A percentile compares a stretch with the other conserved stretches of the same genome.
Conservation (phyloP, 2,329 filamentous ascomycete species). For the Fusarium heterosporum region DNA sequence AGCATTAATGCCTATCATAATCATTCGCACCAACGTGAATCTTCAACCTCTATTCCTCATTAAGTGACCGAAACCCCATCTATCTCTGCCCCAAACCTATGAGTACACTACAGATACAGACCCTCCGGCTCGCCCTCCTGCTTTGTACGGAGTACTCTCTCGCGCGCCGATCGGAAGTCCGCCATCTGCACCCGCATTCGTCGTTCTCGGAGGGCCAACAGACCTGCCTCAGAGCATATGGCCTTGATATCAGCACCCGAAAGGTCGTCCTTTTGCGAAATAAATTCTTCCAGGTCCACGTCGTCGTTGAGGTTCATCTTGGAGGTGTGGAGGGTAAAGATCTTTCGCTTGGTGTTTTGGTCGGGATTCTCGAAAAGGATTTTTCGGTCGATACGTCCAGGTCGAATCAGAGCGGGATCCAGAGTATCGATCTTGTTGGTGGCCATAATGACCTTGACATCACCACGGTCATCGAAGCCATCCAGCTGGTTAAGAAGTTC, state of each 20-base stretch:
- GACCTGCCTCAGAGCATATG: constrained; percentile 95
- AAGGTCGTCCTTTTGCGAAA: constrained; percentile 97
- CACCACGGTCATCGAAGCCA: constrained; percentile 97
- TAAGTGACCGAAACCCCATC: constrained; percentile 35
- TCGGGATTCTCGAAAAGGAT: constrained; percentile 78
- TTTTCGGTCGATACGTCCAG: constrained; percentile 98
- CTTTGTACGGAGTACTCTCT: constrained; percentile 98
- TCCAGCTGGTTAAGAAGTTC: constrained; percentile 53
- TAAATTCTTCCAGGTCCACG: constrained; percentile 98
- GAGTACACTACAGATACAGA: constrained; percentile 85
- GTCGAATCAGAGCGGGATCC: constrained; percentile 94
- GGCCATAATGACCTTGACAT: constrained; percentile 99
- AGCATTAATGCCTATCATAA: constrained; percentile 9
- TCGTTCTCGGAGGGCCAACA: constrained; percentile 92
- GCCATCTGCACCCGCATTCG: constrained; percentile 99
- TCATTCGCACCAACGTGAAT: constrained; percentile 2
- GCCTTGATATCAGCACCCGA: constrained; percentile 98
- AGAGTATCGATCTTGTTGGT: constrained; percentile 99
- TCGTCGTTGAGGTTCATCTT: constrained; percentile 98
- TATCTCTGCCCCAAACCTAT: constrained; percentile 39
- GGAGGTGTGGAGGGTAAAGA: constrained; percentile 96
- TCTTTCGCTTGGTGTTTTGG: constrained; percentile 96
- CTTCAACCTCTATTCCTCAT: constrained; percentile 40
- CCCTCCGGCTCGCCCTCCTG: constrained; percentile 98
- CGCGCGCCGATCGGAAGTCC: constrained; percentile 91